Evolutionary conservation across 78 protist genomes (phyloP), one percentile per base, ranked within the genome.

Genomic region (Dictyostelium brefeldianum): DNA sequence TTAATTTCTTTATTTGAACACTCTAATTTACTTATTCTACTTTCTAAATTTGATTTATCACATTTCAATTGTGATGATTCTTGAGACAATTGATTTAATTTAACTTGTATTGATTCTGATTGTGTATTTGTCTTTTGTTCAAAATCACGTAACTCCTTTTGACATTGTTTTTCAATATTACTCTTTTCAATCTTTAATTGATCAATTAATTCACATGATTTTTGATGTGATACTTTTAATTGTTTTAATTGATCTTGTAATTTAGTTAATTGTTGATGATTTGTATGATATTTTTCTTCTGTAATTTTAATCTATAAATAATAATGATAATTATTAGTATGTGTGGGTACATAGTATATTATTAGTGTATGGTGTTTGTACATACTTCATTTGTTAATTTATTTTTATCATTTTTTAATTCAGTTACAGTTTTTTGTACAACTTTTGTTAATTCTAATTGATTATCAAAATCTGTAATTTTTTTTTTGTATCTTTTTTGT

Each of bases 201-300:
- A 7, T 75, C 81, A 43, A 75, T 22, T 48, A 50, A 15, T 36
- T 75, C 81, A 27, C 46, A 25, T 12, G 25, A 17, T 15, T 75
- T 75, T 75, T 50, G 65, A 15, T 46, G 64, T 22, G 36, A 50
- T 9, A 3, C 15, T 75, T 75, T 75, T 8, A 41, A 12, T 22
- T 20, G 27, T 15, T 75, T 75, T 46, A 75, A 27, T 46, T 46
- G 12, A n/a, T 75, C 81, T 50, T 75, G 65, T 50, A 43, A 20
- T 51, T 75, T 46, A 12, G 10, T 75, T 48, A 75, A 25, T 50
- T 27, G 25, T 9, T 14, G 18, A 12, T 50, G 31, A 27, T 12
- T 10, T 14, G 18, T 75, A 75, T 75, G 48, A 50, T 22, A 75
- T 50, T 75, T 74, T 50, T 75, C 81, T 75, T 75, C 81, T 12